Evolutionary conservation across 352 stramenopile species (phyloP).

Genomic region (Globisporangium radiosum): DNA sequence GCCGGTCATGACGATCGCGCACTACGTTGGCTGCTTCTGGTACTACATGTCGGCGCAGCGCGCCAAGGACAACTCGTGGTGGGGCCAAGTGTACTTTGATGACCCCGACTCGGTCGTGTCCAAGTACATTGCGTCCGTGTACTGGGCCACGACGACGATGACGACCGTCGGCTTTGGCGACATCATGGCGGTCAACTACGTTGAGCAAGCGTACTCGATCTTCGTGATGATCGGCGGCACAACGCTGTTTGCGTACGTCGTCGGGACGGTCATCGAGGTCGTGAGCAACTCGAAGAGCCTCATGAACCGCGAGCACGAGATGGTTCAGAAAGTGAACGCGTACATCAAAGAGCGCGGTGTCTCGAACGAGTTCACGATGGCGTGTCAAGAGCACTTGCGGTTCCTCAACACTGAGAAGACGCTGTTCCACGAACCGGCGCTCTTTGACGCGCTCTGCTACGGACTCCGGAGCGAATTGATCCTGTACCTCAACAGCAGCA

Average conservation of each 20-base stretch:
- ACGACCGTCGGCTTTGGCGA: conserved; percentile 85
- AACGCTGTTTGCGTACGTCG: conserved; percentile 74
- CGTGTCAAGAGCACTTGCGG: conserved; percentile 69
- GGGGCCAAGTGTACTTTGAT: conserved; percentile 50
- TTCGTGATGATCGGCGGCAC: conserved; percentile 81
- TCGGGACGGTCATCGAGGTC: conserved; percentile 76
- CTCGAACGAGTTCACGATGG: conserved; percentile 55
- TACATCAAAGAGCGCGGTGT: conserved; percentile 78
- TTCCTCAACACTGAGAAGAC: conserved; percentile 69
- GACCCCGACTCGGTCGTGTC: conserved; percentile 40
- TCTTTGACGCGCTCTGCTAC: conserved; percentile 68
- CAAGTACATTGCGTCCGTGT: conserved; percentile 79
- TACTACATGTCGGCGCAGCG: conserved; percentile 67
- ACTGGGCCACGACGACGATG: conserved; percentile 85
- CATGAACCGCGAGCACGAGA: conserved; percentile 66
- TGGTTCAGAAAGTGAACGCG: conserved; percentile 61
- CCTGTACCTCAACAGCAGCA: conserved; percentile 46
- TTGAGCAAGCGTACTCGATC: conserved; percentile 73
- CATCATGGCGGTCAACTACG: conserved; percentile 62
- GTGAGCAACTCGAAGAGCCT: conserved; percentile 75
- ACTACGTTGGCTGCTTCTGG: conserved; percentile 83
- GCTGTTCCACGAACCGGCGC: conserved; percentile 47
- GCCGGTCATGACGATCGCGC: conserved; percentile 59
- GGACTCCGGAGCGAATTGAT: conserved; percentile 60
- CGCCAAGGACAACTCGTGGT: conserved; percentile 37